phyloP scores from a whole-genome alignment of 176 grass and related monocot species.

The Alloteropsis semialata region DNA sequence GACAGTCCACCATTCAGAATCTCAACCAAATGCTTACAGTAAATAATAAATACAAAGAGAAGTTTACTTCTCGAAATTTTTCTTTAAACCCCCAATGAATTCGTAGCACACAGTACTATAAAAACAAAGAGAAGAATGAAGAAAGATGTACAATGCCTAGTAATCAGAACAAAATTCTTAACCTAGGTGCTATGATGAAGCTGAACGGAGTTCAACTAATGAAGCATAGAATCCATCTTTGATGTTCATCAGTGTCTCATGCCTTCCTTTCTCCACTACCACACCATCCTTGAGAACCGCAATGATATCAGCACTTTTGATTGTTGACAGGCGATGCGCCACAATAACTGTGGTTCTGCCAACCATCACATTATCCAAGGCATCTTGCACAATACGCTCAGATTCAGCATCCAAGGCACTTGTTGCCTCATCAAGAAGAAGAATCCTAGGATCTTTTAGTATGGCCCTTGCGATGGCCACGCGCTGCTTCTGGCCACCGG shows the following conservation, averaged over 20 bases:
- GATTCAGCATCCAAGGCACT: conserved; percentile 81
- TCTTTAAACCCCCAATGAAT: conserved; percentile 15
- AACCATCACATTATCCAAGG: conserved; percentile 71
- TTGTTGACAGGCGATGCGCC: conserved; percentile 69
- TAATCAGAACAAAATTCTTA: neutral
- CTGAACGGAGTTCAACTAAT: conserved; percentile 56
- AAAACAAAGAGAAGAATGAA: neutral
- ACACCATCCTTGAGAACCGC: conserved; percentile 73
- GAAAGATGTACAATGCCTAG: neutral
- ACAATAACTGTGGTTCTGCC: conserved; percentile 71
- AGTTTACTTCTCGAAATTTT: neutral
- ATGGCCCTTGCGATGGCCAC: conserved; percentile 75
- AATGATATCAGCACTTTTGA: conserved; percentile 69
- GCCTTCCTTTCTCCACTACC: conserved; percentile 71
- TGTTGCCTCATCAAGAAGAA: conserved; percentile 79
- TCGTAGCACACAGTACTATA: neutral
- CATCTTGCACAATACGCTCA: conserved; percentile 74
- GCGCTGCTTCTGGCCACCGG: conserved; percentile 80
- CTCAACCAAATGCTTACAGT: neutral
- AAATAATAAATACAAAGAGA: too few relatives aligned
- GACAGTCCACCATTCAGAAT: neutral
- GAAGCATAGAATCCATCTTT: conserved; percentile 70
- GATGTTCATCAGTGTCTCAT: conserved; percentile 59
- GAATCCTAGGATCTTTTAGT: conserved; percentile 69
- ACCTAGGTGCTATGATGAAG: conserved; percentile 1